phyloP scores from a whole-genome alignment of 768 basidiomycete genomes.

The Pleurotus sapidus region DNA sequence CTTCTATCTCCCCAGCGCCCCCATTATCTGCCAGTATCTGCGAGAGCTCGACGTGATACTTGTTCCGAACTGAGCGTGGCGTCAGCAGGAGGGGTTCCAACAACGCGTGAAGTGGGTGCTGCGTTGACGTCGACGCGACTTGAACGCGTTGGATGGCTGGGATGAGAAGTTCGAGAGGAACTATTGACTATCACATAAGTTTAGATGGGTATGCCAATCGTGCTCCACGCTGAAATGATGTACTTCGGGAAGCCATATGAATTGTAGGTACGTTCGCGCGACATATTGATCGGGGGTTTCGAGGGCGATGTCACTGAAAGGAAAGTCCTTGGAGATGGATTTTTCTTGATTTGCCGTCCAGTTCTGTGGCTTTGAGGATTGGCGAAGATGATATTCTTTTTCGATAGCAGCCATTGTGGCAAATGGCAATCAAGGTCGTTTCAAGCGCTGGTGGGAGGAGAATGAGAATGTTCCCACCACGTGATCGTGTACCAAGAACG shows the following conservation, averaged over 20 bases:
- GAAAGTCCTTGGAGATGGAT: constrained; percentile 51
- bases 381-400: neutral
- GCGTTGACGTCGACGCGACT: constrained; percentile 24
- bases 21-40: constrained; percentile 56
- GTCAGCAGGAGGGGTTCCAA: constrained; percentile 67
- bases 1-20: constrained; percentile 63
- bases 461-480: too few relatives aligned
- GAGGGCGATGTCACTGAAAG: constrained; percentile 38
- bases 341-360: constrained; percentile 66
- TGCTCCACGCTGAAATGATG: constrained; percentile 11
- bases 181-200: constrained; percentile 52
- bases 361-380: constrained; percentile 10
- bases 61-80: constrained; percentile 46
- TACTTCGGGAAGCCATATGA: constrained; percentile 78
- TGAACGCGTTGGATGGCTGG: constrained; percentile 54
- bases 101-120: constrained; percentile 55
- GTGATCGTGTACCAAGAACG: too few relatives aligned
- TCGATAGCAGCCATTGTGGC: neutral
- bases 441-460: too few relatives aligned
- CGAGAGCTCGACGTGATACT: constrained; percentile 65
- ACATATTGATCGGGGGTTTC: constrained; percentile 58
- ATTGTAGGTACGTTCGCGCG: constrained; percentile 67
- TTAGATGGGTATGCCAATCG: neutral
- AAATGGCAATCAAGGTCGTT: too few relatives aligned
- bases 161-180: constrained; percentile 59